These are phyloP conservation scores for Botrytis elliptica DNA, from an alignment of 2,329 filamentous ascomycete genomes.

Conservation along the genomic window DNA sequence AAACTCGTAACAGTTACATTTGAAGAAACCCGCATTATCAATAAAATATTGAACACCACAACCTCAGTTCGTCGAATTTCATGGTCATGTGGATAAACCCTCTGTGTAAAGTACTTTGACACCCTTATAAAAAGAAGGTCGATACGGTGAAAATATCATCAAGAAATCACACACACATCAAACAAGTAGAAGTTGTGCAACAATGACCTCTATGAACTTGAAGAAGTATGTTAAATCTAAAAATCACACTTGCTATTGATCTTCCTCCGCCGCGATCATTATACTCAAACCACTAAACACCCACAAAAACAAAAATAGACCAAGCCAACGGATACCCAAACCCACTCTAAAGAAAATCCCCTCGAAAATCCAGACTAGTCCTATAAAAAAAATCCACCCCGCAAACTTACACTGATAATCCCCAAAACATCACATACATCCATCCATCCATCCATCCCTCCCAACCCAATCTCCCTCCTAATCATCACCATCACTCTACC, in stretches of 20 bases:
- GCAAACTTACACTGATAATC: not conserved
- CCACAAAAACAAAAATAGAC: not conserved
- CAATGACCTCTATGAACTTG: not conserved
- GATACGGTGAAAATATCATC: accelerated
- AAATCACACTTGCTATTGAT: not conserved
- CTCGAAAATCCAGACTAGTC: not conserved
- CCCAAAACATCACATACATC: not conserved
- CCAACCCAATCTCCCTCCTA: not conserved
- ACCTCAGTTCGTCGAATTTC: not conserved
- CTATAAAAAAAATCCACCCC: not conserved
- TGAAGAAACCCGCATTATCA: not conserved
- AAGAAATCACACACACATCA: not conserved
- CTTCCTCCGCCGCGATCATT: not conserved
- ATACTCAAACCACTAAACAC: not conserved
- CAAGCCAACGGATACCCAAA: not conserved
- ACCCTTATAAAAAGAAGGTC: accelerated
- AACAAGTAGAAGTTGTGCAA: not conserved
- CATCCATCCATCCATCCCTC: not conserved
- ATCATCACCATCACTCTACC: accelerated
- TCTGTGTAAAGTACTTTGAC: accelerated
- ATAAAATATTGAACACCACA: accelerated
- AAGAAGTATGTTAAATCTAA: not conserved
- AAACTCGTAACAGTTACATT: not conserved
- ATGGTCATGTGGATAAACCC: not conserved
- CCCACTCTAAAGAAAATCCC: not conserved